Evolutionary conservation across 2,329 filamentous ascomycete genomes (phyloP), one percentile per base, ranked within the genome.

Genomic region (Diaporthe sp.): DNA sequence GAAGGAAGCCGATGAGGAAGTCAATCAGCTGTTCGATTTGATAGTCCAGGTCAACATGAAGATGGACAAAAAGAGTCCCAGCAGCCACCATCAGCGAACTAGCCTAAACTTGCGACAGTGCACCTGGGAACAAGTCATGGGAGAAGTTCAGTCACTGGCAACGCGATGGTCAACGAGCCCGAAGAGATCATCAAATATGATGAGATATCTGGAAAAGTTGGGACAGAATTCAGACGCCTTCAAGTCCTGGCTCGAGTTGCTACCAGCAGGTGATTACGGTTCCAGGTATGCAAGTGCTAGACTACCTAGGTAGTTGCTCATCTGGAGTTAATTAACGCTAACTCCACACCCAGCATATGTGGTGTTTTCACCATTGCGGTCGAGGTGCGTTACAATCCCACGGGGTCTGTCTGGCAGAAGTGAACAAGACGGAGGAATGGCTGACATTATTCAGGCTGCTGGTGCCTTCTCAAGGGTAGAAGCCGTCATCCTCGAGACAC

Each of bases 191-290:
- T 67, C 63, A 10, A 67, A 51, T 2, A 37, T 49, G 63, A 51
- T 74, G 63, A 42, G 39, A 17, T 71, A 34, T 58, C 55, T 76
- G 15, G 60, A 76, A 53, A 76, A 71, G 25, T 20, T 76, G 20
- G 75, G 75, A 47, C 44, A 67, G 31, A 74, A 71, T 42, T 76
- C 75, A 28, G 75, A 61, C 22, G 72, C 51, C 12, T 57, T 76
- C 39, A 51, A 55, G 44, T 60, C n/a, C 34, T 76, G 72, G 75
- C 55, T 74, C 7, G 57, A 76, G 4, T 34, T 76, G 25, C 72
- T 76, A 15, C 75, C 75, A 6, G 53, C 58, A 49, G 75, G 75
- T 37, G 75, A 74, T 53, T 76, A 76, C 31, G 51, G 72, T 20
- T 73, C 75, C 4, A 76, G 63, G 75, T 76, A 51, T 28, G 20